These are phyloP conservation scores for Annulohypoxylon moriforme DNA, from an alignment of 495 filamentous ascomycete genomes.

Conservation along the genomic window DNA sequence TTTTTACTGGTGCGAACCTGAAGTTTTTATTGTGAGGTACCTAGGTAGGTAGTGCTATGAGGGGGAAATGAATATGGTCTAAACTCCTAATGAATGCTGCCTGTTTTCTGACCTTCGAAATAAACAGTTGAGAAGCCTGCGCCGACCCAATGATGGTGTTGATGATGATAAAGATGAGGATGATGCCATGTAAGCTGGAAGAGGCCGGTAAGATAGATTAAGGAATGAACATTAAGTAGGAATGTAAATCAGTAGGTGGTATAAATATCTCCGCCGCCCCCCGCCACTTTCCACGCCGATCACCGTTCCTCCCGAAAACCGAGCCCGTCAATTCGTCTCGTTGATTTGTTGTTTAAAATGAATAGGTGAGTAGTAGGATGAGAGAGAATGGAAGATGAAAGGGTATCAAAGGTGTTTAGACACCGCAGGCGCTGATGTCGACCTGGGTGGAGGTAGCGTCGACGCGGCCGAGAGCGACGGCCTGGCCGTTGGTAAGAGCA, in stretches of 20 bases:
- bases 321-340: not conserved
- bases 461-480: conserved; percentile 45
- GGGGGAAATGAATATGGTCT: not conserved
- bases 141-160: conserved; percentile 17
- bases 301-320: not conserved
- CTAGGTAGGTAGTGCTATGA: not conserved
- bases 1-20: conserved; percentile 3
- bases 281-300: not conserved
- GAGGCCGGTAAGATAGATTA: conserved; percentile 1
- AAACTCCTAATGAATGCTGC: conserved; percentile 30
- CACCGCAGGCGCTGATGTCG: conserved; percentile 54
- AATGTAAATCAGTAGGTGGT: conserved; percentile 7
- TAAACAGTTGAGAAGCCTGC: conserved; percentile 18
- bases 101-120: conserved; percentile 11
- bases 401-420: conserved; percentile 23
- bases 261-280: not conserved
- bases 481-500: conserved; percentile 64
- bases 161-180: not conserved
- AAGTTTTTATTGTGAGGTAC: not conserved
- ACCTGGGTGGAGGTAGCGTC: conserved; percentile 57
- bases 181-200: not conserved
- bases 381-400: not conserved
- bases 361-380: not conserved
- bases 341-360: not conserved
- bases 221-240: conserved; percentile 43